Conservation (phyloP, 2,329 filamentous ascomycete genomes). For the Neonectria hederae region DNA sequence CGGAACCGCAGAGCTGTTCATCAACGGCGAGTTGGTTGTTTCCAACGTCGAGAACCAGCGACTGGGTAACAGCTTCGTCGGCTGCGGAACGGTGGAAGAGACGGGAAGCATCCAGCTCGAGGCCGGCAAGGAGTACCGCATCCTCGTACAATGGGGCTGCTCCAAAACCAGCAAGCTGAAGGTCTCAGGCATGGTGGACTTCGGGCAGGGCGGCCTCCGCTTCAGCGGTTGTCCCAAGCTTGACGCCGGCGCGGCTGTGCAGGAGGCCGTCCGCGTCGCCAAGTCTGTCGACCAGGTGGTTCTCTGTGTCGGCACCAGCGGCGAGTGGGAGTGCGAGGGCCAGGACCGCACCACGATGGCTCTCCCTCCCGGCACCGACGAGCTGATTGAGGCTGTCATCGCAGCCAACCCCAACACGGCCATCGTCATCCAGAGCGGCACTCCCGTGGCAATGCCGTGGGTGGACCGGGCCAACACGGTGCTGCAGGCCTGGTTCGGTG, state of each 20-base stretch:
- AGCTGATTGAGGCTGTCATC: conserved; percentile 25
- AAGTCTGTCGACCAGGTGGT: conserved; percentile 27
- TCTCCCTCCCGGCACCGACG: conserved; percentile 26
- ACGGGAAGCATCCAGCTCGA: conserved; percentile 29
- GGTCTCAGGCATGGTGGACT: conserved; percentile 25
- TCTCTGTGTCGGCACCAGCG: conserved; percentile 26
- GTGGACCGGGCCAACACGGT: conserved; percentile 16
- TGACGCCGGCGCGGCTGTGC: conserved; percentile 15
- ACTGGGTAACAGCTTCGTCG: conserved; percentile 48
- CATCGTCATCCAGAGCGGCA: conserved; percentile 30
- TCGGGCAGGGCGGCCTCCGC: conserved; percentile 25
- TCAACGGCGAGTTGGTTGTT: conserved; percentile 46
- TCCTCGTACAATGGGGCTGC: conserved; percentile 28
- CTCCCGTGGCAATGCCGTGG: conserved; percentile 33
- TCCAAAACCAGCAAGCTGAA: conserved; percentile 20
- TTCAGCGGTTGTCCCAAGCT: conserved; percentile 30
- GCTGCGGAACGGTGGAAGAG: conserved; percentile 47
- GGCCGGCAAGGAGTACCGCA: conserved; percentile 22
- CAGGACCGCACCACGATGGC: conserved; percentile 28
- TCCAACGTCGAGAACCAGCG: conserved; percentile 42
- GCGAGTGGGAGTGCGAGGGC: conserved; percentile 32
- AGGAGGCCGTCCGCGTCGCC: conserved; percentile 26
- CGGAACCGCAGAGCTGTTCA: conserved; percentile 47
- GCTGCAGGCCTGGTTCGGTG: conserved; percentile 31
- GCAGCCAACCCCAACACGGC: conserved; percentile 26